Evolutionary conservation across 2,329 filamentous ascomycete species (phyloP).

Genomic region (Chaetomium globosum): DNA sequence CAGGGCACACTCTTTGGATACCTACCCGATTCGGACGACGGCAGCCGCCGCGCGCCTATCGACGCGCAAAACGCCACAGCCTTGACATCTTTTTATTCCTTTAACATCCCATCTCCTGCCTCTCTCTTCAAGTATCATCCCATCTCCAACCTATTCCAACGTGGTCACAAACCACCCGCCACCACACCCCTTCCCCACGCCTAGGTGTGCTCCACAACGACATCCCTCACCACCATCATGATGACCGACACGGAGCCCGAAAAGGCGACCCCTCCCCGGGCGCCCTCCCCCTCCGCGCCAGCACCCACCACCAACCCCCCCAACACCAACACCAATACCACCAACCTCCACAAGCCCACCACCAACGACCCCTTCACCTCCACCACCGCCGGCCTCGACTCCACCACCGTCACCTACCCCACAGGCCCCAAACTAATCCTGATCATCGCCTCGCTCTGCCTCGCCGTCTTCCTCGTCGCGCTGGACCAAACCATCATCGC

Average conservation of each 20-base stretch:
- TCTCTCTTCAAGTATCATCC: background rate
- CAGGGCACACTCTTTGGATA: background rate
- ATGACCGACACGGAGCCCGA: slow-evolving; percentile 32
- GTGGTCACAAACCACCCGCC: background rate
- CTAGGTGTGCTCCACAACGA: slow-evolving; percentile 26
- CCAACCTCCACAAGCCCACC: slow-evolving; percentile 3
- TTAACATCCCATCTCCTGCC: background rate
- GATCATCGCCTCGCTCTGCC: slow-evolving; percentile 50
- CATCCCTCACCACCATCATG: slow-evolving; percentile 20
- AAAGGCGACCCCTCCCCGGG: slow-evolving; percentile 14
- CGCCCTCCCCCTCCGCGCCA: background rate
- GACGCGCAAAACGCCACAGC: background rate
- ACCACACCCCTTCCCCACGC: background rate
- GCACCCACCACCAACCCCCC: background rate
- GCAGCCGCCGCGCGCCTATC: background rate
- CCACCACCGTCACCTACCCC: slow-evolving; percentile 44
- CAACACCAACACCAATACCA: slow-evolving; percentile 1
- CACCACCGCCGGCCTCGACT: slow-evolving; percentile 15
- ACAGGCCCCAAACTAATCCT: slow-evolving; percentile 45
- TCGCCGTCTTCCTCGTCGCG: slow-evolving; percentile 54
- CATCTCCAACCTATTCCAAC: background rate
- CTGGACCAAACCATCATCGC: slow-evolving; percentile 57
- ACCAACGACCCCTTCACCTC: slow-evolving; percentile 18
- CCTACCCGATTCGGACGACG: background rate
- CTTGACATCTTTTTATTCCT: background rate